phyloP scores from a whole-genome alignment of 495 filamentous ascomycete species.

The Aspergillus bertholletiae region DNA sequence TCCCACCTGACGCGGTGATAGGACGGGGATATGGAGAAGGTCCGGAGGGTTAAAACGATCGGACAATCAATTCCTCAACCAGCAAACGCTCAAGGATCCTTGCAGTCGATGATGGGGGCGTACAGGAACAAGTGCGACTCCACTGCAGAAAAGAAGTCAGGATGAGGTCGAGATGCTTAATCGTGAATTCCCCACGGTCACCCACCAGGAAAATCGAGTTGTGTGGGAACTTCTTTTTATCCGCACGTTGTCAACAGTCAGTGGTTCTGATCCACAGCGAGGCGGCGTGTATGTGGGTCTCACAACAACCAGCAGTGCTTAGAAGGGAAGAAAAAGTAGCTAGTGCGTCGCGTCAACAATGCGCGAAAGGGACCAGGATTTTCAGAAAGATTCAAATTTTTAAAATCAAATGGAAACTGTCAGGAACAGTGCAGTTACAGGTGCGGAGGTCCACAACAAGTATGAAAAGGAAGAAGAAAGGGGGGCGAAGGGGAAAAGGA shows the following conservation, averaged over 20 bases:
- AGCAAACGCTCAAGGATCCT: constrained; percentile 7
- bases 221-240: constrained; percentile 45
- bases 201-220: constrained; percentile 40
- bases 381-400: constrained; percentile 14
- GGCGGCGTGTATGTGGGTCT: constrained; percentile 47
- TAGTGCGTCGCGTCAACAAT: constrained; percentile 45
- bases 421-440: constrained; percentile 26
- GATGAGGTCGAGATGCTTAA: constrained; percentile 36
- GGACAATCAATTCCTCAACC: constrained; percentile 5
- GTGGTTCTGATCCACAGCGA: constrained; percentile 45
- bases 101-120: constrained; percentile 30
- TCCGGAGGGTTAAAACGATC: constrained; percentile 4
- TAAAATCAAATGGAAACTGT: constrained; percentile 17
- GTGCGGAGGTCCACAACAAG: constrained; percentile 24
- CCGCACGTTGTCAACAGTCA: constrained; percentile 45
- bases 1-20: constrained; percentile 16
- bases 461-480: constrained; percentile 14
- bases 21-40: constrained; percentile 14
- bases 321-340: constrained; percentile 9
- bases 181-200: constrained; percentile 45
- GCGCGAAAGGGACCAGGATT: constrained; percentile 23
- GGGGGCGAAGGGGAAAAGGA: constrained; percentile 15
- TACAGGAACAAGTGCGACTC: constrained; percentile 29
- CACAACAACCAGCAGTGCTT: constrained; percentile 38
- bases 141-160: constrained; percentile 31